Evolutionary conservation across 139 green algal species (phyloP).

Genomic region (Ettlia oleoabundans): DNA sequence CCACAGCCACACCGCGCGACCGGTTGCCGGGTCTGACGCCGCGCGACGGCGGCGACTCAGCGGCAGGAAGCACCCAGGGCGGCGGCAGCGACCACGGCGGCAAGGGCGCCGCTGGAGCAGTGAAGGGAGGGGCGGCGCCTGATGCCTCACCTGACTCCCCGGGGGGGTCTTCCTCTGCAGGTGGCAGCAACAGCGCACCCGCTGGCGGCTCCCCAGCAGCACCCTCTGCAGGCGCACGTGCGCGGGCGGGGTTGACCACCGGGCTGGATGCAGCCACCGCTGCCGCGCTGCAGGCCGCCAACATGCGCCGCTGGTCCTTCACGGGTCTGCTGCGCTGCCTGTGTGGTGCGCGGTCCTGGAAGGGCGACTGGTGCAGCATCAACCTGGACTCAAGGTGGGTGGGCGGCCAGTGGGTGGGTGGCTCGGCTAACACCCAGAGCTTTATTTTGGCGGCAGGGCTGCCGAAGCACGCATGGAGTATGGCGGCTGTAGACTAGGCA

Average conservation of each 20-base stretch:
- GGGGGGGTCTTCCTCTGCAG: background rate
- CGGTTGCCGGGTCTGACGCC: background rate
- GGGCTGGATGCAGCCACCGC: background rate
- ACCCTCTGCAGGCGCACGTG: background rate
- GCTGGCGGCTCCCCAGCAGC: background rate
- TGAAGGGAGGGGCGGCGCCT: background rate
- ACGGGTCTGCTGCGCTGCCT: conserved; percentile 1
- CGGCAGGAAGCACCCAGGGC: background rate
- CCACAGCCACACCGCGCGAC: background rate
- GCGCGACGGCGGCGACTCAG: background rate
- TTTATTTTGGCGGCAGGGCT: no score
- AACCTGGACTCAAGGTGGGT: conserved; percentile 28
- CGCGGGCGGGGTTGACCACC: background rate
- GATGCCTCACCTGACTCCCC: background rate
- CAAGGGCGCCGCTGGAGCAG: background rate
- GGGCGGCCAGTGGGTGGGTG: no score
- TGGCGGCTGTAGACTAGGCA: no score
- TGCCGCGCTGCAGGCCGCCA: background rate
- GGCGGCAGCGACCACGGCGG: no score
- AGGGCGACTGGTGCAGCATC: conserved; percentile 28
- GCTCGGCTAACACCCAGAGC: no score
- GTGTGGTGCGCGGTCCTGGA: background rate
- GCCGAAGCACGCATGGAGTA: background rate
- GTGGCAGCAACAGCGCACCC: background rate
- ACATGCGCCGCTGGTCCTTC: background rate